A percentile compares a stretch with the other conserved stretches of the same genome.
phyloP scores from a whole-genome alignment of 2,329 filamentous ascomycete genomes.

The Venturia pyrina region DNA sequence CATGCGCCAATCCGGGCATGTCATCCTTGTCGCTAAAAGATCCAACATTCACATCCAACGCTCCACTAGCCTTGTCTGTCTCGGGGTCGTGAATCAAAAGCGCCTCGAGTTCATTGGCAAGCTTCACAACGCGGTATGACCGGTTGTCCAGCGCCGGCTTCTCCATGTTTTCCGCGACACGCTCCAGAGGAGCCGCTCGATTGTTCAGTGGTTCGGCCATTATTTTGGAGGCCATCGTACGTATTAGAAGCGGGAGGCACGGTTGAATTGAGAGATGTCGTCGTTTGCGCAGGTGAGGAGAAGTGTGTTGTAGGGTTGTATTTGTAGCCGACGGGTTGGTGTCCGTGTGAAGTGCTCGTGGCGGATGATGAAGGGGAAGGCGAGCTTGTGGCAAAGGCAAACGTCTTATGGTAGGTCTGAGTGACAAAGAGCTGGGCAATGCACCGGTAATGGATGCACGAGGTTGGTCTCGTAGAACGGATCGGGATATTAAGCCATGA shows the following conservation, averaged over 20 bases:
- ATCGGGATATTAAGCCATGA: not conserved
- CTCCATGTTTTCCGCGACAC: slow-evolving; percentile 59
- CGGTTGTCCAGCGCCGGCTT: slow-evolving; percentile 79
- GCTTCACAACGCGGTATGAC: slow-evolving; percentile 73
- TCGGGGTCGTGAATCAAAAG: slow-evolving; percentile 87
- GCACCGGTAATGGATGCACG: not conserved
- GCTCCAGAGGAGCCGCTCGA: slow-evolving; percentile 16
- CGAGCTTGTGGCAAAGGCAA: slow-evolving; percentile 2
- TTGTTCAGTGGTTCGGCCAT: slow-evolving; percentile 8
- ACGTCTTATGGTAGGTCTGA: not conserved
- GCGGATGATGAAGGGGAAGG: not conserved
- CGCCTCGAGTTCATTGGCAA: slow-evolving; percentile 81
- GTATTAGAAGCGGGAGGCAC: not conserved
- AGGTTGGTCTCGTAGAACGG: not conserved
- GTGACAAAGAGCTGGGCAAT: not conserved
- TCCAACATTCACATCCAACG: slow-evolving; percentile 90
- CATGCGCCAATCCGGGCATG: slow-evolving; percentile 92
- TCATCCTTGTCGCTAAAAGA: slow-evolving; percentile 87
- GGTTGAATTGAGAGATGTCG: not conserved
- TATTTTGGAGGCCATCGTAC: no score
- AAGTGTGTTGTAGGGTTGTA: not conserved
- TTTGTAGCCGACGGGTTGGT: not conserved
- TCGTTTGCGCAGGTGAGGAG: not conserved
- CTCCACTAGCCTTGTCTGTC: slow-evolving; percentile 93
- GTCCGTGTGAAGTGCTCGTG: not conserved